Conservation (phyloP, 352 stramenopile species). For the Globisporangium ultimum region DNA sequence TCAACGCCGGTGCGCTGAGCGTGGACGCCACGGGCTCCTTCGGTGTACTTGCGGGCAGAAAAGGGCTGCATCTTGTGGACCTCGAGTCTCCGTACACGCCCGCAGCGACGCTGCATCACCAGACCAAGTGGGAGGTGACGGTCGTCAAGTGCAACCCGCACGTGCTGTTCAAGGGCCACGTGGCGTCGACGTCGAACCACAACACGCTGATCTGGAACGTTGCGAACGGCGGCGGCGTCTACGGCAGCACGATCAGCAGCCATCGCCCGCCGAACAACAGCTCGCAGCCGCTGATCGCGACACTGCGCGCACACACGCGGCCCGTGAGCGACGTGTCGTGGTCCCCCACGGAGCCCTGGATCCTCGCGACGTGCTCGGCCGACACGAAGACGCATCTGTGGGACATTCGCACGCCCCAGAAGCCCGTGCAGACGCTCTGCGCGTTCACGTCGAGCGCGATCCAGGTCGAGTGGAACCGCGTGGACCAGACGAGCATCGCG, state of each 20-base stretch:
- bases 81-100: constrained; percentile 63
- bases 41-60: constrained; percentile 61
- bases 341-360: constrained; percentile 63
- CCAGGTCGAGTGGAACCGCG: constrained; percentile 76
- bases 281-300: constrained; percentile 59
- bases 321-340: constrained; percentile 76
- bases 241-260: constrained; percentile 13
- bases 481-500: constrained; percentile 62
- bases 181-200: constrained; percentile 78
- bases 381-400: constrained; percentile 81
- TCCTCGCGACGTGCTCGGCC: constrained; percentile 76
- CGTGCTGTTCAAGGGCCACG: constrained; percentile 52
- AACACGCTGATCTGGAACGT: constrained; percentile 85
- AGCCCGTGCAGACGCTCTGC: constrained; percentile 66
- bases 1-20: constrained; percentile 65
- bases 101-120: constrained; percentile 60
- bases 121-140: constrained; percentile 78
- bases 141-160: constrained; percentile 82
- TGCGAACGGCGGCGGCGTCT: constrained; percentile 11
- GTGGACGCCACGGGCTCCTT: constrained; percentile 70
- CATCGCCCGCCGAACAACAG: constrained; percentile 7
- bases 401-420: constrained; percentile 71
- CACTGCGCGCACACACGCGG: constrained; percentile 67
- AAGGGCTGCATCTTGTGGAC: constrained; percentile 70
- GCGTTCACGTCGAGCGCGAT: constrained; percentile 65